Base-by-base conservation (phyloP, 1,139 yeast genomes). In the Kodamaea plutei region DNA sequence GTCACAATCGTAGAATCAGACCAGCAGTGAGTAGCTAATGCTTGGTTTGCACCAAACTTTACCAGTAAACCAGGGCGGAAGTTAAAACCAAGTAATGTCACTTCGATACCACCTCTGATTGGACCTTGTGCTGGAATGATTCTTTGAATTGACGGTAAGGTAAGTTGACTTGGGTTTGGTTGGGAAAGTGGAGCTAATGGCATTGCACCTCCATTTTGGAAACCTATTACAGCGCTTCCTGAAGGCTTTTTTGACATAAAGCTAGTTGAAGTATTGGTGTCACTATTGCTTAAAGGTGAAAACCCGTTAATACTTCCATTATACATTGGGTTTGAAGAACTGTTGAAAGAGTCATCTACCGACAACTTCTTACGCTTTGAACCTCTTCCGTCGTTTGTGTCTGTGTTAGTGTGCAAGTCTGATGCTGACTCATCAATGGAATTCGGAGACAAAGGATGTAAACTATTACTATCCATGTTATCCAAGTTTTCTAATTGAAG, bases 121-220 rank as follows among this genome's bases (percentile, higher is more conserved):
- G 96, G 94, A 2, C 98, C 98, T 55, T 84, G 94, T 0, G 94
- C 82, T 1, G 98, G 98, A 36, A 91, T 88, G 9, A 91, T 83
- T 40, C 95, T 70, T 54, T 85, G 89, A 37, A 87, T 80, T 0
- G 73, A 59, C 2, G 91, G 89, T 14, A 63, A 41, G 28, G 44
- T 53, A 9, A 40, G 44, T 31, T 42, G 38, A 31, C 45, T 31
- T 4, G 37, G 31, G 14, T 40, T 33, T 15, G 31, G 39, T 30
- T 43, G 51, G 23, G 28, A 36, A 17, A 46, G 34, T 3, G 45
- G 44, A 5, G 53, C 47, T 13, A 44, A 35, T 7, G 20, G 20
- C 8, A 17, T 7, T 17, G 8, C 20, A 13, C 45, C 46, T 26
- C 40, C 35, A 21, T 35, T 40, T 15, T 21, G 25, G 8, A 17